phyloP scores from a whole-genome alignment of 73 alveolate species.

The Symbiodinium pilosum region DNA sequence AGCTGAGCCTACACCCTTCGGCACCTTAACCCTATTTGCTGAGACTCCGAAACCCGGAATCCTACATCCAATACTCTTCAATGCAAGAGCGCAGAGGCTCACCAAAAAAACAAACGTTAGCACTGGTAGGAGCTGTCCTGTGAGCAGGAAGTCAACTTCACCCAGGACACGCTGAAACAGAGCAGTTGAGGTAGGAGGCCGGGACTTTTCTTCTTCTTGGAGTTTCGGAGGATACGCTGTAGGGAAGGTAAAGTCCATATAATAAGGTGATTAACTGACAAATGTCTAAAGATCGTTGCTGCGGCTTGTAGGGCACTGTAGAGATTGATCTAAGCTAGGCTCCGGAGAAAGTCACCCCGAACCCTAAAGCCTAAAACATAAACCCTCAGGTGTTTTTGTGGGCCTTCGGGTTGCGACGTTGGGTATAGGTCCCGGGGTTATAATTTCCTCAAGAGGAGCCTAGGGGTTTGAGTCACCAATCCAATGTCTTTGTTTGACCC shows the following conservation, averaged over 20 bases:
- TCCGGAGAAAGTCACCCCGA: background rate
- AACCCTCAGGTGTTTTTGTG: background rate
- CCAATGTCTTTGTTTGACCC: too few relatives aligned
- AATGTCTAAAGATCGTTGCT: too few relatives aligned
- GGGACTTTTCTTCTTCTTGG: too few relatives aligned
- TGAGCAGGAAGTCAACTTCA: slow-evolving; percentile 11
- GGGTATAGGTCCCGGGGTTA: background rate
- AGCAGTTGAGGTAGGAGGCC: background rate
- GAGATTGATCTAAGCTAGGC: background rate
- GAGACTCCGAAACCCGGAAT: background rate
- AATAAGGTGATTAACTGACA: too few relatives aligned
- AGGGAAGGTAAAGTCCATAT: too few relatives aligned
- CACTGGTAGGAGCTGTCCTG: too few relatives aligned
- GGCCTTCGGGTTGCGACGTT: background rate
- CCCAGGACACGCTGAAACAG: slow-evolving; percentile 9
- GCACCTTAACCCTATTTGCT: background rate
- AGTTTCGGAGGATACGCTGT: too few relatives aligned
- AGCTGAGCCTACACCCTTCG: too few relatives aligned
- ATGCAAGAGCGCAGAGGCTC: too few relatives aligned
- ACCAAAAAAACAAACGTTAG: too few relatives aligned
- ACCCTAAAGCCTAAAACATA: background rate
- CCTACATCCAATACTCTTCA: background rate
- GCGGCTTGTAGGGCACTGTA: background rate
- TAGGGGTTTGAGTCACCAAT: background rate
- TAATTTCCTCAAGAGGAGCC: background rate